A percentile compares a stretch with the other conserved stretches of the same genome.
Conservation (phyloP, 192 early-diverging fungal genomes). For the Gaertneriomyces sp. region DNA sequence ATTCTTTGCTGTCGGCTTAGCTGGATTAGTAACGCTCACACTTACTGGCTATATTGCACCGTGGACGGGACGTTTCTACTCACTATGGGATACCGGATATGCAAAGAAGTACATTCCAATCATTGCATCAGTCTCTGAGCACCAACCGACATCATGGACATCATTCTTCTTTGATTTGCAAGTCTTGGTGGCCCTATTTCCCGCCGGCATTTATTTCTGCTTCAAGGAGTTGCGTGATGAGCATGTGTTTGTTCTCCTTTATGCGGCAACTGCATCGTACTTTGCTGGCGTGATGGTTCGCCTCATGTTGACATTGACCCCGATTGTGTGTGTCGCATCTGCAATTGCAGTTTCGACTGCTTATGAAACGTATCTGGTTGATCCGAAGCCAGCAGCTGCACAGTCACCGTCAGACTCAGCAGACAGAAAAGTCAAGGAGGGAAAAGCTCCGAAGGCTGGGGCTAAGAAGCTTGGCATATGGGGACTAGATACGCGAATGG, state of each 20-base stretch:
- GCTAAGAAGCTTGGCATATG: conserved; percentile 18
- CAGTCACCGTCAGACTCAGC: conserved; percentile 9
- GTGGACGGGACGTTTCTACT: conserved; percentile 99
- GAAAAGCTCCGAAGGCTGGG: conserved; percentile 21
- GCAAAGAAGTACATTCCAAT: conserved; percentile 99
- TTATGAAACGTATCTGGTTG: conserved; percentile 78
- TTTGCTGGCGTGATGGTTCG: conserved; percentile 99
- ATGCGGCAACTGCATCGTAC: conserved; percentile 96
- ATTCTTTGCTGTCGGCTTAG: conserved; percentile 55
- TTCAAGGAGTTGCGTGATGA: conserved; percentile 92
- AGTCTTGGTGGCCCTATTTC: conserved; percentile 93
- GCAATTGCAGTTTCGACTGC: conserved; percentile 87
- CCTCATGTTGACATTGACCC: conserved; percentile 96
- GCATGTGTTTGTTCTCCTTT: conserved; percentile 95
- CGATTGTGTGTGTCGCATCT: conserved; percentile 91
- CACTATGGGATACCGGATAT: conserved; percentile 99
- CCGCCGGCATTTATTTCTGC: conserved; percentile 96
- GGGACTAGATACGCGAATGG: conserved; percentile 17
- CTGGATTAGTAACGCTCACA: conserved; percentile 70
- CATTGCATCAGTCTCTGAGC: conserved; percentile 99
- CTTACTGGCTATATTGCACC: conserved; percentile 87
- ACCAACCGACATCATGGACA: conserved; percentile 99
- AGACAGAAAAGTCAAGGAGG: conserved; percentile 32
- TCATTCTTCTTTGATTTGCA: conserved; percentile 99
- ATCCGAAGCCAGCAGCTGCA: conserved; percentile 18